These are phyloP conservation scores for Ceratocystis destructans DNA, from an alignment of 2,329 filamentous ascomycete genomes.

Conservation along the genomic window DNA sequence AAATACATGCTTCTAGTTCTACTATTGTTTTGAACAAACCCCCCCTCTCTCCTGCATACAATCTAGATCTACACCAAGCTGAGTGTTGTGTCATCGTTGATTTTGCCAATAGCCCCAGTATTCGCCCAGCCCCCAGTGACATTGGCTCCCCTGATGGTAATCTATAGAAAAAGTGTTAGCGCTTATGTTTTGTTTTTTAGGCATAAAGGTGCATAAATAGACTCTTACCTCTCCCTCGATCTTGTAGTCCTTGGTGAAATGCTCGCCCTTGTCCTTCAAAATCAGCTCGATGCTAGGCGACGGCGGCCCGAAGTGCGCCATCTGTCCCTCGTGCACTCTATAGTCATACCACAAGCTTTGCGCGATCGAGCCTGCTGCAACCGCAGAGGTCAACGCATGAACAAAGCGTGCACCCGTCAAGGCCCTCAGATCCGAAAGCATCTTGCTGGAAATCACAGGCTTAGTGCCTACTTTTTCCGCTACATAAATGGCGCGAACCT, in stretches of 20 bases:
- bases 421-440: conserved; percentile 68
- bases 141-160: conserved; percentile 26
- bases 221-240: conserved; percentile 47
- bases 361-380: conserved; percentile 76
- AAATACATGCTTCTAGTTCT: conserved; percentile 2
- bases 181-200: neutral
- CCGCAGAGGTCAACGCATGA: conserved; percentile 69
- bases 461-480: conserved; percentile 59
- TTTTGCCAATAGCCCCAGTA: conserved; percentile 49
- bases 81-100: conserved; percentile 61
- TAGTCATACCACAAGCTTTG: conserved; percentile 88
- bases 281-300: conserved; percentile 67
- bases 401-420: conserved; percentile 68
- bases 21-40: neutral
- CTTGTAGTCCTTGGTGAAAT: conserved; percentile 50
- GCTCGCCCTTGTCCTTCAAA: conserved; percentile 46
- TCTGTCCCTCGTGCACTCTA: conserved; percentile 35
- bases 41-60: neutral
- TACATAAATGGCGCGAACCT: conserved; percentile 67
- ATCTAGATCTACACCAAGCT: conserved; percentile 33
- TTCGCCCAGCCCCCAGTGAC: conserved; percentile 54
- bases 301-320: conserved; percentile 68
- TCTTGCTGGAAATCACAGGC: conserved; percentile 48
- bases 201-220: neutral
- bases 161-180: conserved; percentile 7